phyloP scores from a whole-genome alignment of 1,139 yeast species.

The Hanseniaspora sp. region DNA sequence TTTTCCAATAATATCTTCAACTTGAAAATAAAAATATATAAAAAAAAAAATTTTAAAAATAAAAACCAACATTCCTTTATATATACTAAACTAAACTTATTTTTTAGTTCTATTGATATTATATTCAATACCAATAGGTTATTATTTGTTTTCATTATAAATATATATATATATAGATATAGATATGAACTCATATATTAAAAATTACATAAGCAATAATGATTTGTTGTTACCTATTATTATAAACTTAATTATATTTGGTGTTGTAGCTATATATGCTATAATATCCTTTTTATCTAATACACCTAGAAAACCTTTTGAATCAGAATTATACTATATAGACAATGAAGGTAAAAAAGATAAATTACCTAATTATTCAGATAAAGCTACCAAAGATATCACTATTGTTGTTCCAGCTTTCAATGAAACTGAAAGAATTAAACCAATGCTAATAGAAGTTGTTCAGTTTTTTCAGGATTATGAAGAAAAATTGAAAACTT shows the following conservation, averaged over 20 bases:
- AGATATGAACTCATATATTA: background rate
- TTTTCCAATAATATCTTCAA: too few species aligned
- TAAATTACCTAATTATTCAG: slow-evolving; percentile 21
- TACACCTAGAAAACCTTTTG: slow-evolving; percentile 46
- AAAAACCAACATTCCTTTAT: too few species aligned
- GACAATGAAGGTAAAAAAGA: slow-evolving; percentile 31
- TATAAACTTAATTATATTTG: slow-evolving; percentile 17
- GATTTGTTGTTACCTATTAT: background rate
- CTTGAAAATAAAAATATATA: too few species aligned
- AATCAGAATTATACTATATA: slow-evolving; percentile 41
- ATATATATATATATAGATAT: too few species aligned
- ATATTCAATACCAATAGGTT: too few species aligned
- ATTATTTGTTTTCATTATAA: too few species aligned
- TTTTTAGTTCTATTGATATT: too few species aligned
- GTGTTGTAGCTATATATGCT: slow-evolving; percentile 31
- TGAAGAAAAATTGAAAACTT: slow-evolving; percentile 22
- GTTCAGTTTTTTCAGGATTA: slow-evolving; percentile 41
- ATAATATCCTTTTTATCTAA: slow-evolving; percentile 46
- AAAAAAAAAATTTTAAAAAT: too few species aligned
- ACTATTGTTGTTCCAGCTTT: slow-evolving; percentile 85
- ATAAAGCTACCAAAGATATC: slow-evolving; percentile 27
- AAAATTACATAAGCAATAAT: background rate
- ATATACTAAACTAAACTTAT: too few species aligned
- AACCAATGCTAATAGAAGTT: slow-evolving; percentile 68
- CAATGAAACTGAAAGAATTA: slow-evolving; percentile 68